Base-by-base conservation (phyloP, 2,329 filamentous ascomycete genomes). In the Pseudodiploospora longispora region DNA sequence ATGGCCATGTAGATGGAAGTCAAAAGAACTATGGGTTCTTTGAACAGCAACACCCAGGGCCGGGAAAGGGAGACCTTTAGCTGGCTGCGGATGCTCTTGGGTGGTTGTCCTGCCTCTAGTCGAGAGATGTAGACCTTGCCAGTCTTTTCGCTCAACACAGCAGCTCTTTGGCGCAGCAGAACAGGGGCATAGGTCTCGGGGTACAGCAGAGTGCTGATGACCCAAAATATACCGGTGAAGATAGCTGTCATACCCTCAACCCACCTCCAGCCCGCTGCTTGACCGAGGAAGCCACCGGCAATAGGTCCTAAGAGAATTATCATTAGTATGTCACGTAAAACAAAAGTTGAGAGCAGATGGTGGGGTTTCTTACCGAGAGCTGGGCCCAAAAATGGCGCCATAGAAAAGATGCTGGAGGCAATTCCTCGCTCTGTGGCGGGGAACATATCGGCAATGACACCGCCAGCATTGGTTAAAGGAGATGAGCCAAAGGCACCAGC, bases 11-110 rank as follows among this genome's bases (percentile, higher is more conserved):
- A 85, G 28, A 84, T 65, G 6, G 72, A 76, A 4, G 80, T 68
- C 7, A 85, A 65, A 8, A 83, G 59, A 27, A 85, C 78, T 50
- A 85, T 85, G 5, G 82, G 82, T 53, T 86, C 82, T 42, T 63
- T 64, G 66, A 85, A 79, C 1, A 86, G 69, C 5, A 87, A 65
- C 33, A 80, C 62, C 78, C 78, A 83, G 1, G 82, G 82, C 2
- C 82, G 71, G 35, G 71, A 63, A n/a, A 85, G 66, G 4, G 77
- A 72, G 3, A 72, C 70, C 43, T 70, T 70, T 58, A 83, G 74
- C 34, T 75, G 71, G 43, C 70, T 59, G 6, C 55, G 57, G n/a
- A 76, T 52, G 4, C 64, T 64, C 28, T 66, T 57, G 34, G 61
- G 65, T 29, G 70, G 69, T 39, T 67, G 62, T 12, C 67, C 63